Evolutionary conservation across 495 filamentous ascomycete genomes (phyloP).

Genomic region (Parachaetomium inaequale): DNA sequence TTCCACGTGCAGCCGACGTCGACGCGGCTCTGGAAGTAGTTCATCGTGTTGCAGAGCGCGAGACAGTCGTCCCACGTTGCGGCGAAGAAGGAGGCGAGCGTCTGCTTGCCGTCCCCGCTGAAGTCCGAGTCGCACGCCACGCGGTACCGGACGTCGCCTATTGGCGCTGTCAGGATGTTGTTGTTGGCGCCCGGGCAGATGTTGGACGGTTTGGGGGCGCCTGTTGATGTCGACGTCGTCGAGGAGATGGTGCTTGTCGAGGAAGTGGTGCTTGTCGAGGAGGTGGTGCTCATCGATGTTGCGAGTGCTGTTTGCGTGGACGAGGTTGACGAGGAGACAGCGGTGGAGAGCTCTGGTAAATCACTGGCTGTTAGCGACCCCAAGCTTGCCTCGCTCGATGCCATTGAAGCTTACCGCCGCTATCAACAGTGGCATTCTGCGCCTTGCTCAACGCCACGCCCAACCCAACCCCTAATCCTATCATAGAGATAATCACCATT

Average conservation of each 20-base stretch:
- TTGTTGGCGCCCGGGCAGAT: conserved; percentile 3
- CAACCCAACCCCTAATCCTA: neutral
- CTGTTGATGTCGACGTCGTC: neutral
- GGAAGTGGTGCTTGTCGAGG: neutral
- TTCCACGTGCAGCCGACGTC: conserved; percentile 6
- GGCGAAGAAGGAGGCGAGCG: neutral
- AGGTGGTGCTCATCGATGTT: neutral
- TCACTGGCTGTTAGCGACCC: neutral
- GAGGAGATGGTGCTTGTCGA: neutral
- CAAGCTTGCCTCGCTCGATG: neutral
- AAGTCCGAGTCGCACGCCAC: conserved; percentile 4
- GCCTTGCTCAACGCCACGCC: neutral
- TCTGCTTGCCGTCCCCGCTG: neutral
- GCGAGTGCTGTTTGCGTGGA: too few relatives aligned
- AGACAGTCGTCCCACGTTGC: neutral
- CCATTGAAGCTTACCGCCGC: neutral
- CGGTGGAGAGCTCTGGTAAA: too few relatives aligned
- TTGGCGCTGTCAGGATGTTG: neutral
- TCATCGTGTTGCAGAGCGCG: conserved; percentile 1
- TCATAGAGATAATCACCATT: neutral
- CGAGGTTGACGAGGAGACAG: too few relatives aligned
- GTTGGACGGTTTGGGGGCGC: neutral
- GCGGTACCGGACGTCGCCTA: neutral
- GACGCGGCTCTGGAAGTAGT: neutral
- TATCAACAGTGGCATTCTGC: neutral